Percentiles rank a stretch among this genome's conserved stretches.
phyloP scores from a whole-genome alignment of 345 rosid species.

The Aquilaria yunnanensis region DNA sequence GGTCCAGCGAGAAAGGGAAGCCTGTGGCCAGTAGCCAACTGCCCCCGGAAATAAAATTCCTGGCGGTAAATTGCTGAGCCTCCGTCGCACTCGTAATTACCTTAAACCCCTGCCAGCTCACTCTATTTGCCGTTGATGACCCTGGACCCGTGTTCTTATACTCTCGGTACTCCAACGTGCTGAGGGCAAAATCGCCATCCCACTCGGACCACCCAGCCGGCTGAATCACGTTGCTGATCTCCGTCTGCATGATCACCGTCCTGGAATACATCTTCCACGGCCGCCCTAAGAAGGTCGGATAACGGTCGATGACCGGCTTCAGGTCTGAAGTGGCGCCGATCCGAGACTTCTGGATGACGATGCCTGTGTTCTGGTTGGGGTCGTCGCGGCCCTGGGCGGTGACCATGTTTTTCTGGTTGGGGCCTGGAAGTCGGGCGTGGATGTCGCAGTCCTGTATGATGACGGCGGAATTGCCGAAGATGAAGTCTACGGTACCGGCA shows the following conservation, averaged over 20 bases:
- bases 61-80: slow-evolving; percentile 42
- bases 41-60: slow-evolving; percentile 46
- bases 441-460: slow-evolving; percentile 62
- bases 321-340: slow-evolving; percentile 64
- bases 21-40: slow-evolving; percentile 58
- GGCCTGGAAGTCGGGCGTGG: slow-evolving; percentile 55
- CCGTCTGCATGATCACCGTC: slow-evolving; percentile 57
- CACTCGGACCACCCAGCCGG: slow-evolving; percentile 69
- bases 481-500: slow-evolving; percentile 68
- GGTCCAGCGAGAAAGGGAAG: slow-evolving; percentile 53
- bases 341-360: slow-evolving; percentile 63
- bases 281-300: slow-evolving; percentile 53
- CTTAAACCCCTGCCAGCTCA: slow-evolving; percentile 46
- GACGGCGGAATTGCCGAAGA: slow-evolving; percentile 65
- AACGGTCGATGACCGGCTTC: slow-evolving; percentile 19
- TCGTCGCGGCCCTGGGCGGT: slow-evolving; percentile 76
- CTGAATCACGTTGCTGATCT: slow-evolving; percentile 41
- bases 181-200: slow-evolving; percentile 54
- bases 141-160: slow-evolving; percentile 58
- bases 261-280: slow-evolving; percentile 69
- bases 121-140: slow-evolving; percentile 44
- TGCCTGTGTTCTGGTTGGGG: slow-evolving; percentile 67
- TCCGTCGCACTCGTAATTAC: slow-evolving; percentile 31
- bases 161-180: slow-evolving; percentile 56
- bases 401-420: slow-evolving; percentile 64